A percentile compares a stretch with the other conserved stretches of the same genome.
These are phyloP conservation scores for Phytophthora sp. DNA, from an alignment of 352 stramenopile species.

Conservation along the genomic window DNA sequence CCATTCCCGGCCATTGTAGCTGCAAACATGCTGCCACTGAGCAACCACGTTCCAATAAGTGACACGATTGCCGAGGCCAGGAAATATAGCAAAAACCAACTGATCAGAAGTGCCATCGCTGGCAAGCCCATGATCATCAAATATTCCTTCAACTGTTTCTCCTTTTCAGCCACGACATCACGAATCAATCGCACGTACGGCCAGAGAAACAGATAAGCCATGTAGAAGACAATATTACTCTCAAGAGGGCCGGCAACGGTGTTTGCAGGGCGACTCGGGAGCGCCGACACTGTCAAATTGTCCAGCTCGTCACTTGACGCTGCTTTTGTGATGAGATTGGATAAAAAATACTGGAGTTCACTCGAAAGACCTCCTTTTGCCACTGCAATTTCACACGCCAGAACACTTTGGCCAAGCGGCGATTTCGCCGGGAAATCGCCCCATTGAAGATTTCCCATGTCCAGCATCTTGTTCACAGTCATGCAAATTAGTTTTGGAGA, in stretches of 20 bases:
- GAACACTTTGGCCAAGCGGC: conserved; percentile 33
- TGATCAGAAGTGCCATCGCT: conserved; percentile 74
- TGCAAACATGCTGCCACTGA: conserved; percentile 71
- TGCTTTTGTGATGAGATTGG: conserved; percentile 37
- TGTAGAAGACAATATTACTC: conserved; percentile 73
- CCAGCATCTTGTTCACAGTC: conserved; percentile 58
- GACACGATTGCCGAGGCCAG: conserved; percentile 59
- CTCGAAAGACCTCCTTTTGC: conserved; percentile 30
- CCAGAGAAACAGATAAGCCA: conserved; percentile 86
- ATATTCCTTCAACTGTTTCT: conserved; percentile 90
- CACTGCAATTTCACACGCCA: conserved; percentile 41
- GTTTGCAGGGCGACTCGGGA: conserved; percentile 54
- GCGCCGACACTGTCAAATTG: conserved; percentile 43
- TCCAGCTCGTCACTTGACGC: conserved; percentile 45
- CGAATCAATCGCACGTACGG: conserved; percentile 87
- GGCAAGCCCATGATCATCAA: conserved; percentile 89
- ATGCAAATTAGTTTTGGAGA: conserved; percentile 38
- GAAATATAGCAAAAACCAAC: conserved; percentile 85
- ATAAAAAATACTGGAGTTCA: conserved; percentile 43
- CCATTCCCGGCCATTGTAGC: conserved; percentile 40
- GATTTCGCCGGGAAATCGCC: conserved; percentile 46
- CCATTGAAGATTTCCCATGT: conserved; percentile 46
- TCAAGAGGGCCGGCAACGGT: conserved; percentile 55
- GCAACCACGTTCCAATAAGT: conserved; percentile 58
- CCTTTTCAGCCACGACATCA: conserved; percentile 90